These are phyloP conservation scores for Hypomontagnella submonticulosa DNA, from an alignment of 495 filamentous ascomycete genomes.

Conservation along the genomic window DNA sequence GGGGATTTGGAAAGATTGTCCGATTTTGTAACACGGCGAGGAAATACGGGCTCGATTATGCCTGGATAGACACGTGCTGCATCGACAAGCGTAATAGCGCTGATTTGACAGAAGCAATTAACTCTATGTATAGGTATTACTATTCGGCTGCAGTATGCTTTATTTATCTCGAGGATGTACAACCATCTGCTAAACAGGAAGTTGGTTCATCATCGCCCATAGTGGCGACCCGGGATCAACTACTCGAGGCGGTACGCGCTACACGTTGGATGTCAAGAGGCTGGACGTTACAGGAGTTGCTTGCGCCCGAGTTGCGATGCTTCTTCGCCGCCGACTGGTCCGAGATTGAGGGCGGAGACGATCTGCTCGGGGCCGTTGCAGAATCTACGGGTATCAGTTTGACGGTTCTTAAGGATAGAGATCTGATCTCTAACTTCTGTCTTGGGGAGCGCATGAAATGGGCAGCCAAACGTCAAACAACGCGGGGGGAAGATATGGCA, in stretches of 20 bases:
- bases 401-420: slow-evolving; percentile 9
- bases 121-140: slow-evolving; percentile 44
- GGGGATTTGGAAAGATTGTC: slow-evolving; percentile 26
- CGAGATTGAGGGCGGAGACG: slow-evolving; percentile 24
- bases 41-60: slow-evolving; percentile 24
- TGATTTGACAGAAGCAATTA: slow-evolving; percentile 31
- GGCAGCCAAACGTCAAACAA: slow-evolving; percentile 26
- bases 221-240: not conserved
- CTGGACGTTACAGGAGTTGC: slow-evolving; percentile 37
- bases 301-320: slow-evolving; percentile 11
- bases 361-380: slow-evolving; percentile 15
- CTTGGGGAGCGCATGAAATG: slow-evolving; percentile 33
- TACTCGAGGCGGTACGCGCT: slow-evolving; percentile 3
- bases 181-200: not conserved
- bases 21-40: slow-evolving; percentile 5
- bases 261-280: slow-evolving; percentile 26
- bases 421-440: slow-evolving; percentile 1
- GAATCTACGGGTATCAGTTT: slow-evolving; percentile 12
- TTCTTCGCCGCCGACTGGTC: slow-evolving; percentile 28
- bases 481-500: slow-evolving; percentile 25
- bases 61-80: slow-evolving; percentile 46
- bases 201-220: not conserved
- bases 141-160: slow-evolving; percentile 38
- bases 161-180: slow-evolving; percentile 39
- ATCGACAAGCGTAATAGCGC: slow-evolving; percentile 41